Evolutionary conservation across 31 red algal genomes (phyloP).

Genomic region (Odonthalia washingtoniensis): DNA sequence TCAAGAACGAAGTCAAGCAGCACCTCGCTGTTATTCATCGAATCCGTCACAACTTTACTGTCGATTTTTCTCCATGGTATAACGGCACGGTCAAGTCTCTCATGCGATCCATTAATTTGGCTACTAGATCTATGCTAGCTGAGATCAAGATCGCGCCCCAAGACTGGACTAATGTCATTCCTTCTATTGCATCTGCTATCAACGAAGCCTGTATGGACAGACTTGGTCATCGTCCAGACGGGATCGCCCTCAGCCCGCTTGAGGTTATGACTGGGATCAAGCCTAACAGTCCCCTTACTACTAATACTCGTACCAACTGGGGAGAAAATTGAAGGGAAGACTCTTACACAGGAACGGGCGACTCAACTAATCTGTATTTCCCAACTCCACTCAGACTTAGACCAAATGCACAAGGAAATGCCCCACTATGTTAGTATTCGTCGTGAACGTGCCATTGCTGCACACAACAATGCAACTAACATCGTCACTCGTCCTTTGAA

Average conservation of each 20-base stretch:
- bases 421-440: neutral
- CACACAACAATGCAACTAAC: no score
- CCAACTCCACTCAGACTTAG: neutral
- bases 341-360: neutral
- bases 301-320: neutral
- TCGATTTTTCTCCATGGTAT: slow-evolving; percentile 40
- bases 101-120: slow-evolving; percentile 29
- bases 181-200: slow-evolving; percentile 30
- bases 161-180: slow-evolving; percentile 39
- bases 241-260: no score
- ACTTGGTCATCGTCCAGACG: slow-evolving; percentile 22
- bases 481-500: slow-evolving; percentile 1
- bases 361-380: neutral
- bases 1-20: slow-evolving; percentile 38
- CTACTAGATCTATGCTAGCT: slow-evolving; percentile 25
- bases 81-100: slow-evolving; percentile 40
- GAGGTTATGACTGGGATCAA: slow-evolving; percentile 12
- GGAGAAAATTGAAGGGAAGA: neutral
- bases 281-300: neutral
- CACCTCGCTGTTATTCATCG: slow-evolving; percentile 9
- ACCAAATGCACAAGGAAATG: neutral
- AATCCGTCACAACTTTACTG: slow-evolving; percentile 18
- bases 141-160: slow-evolving; percentile 50
- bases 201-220: slow-evolving; percentile 47
- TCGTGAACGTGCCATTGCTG: neutral